phyloP scores from a whole-genome alignment of 306 rosid species.

The Casuarina glauca region DNA sequence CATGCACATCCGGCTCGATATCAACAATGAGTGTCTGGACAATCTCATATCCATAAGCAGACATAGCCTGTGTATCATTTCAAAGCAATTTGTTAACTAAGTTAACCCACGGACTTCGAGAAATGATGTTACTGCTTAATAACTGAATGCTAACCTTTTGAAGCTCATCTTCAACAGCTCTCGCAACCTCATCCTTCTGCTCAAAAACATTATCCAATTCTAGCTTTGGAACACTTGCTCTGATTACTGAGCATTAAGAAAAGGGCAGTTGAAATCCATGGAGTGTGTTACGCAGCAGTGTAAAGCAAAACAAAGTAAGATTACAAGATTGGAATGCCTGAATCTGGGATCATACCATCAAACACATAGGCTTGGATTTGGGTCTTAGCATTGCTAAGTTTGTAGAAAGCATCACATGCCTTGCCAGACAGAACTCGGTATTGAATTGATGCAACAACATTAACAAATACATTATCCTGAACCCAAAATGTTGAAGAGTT shows the following conservation, averaged over 20 bases:
- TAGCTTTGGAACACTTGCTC: slow-evolving; percentile 65
- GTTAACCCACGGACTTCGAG: not conserved
- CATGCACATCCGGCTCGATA: slow-evolving; percentile 55
- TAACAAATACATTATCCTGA: slow-evolving; percentile 74
- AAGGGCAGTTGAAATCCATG: not conserved
- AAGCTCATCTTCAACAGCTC: slow-evolving; percentile 64
- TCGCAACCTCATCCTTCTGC: slow-evolving; percentile 70
- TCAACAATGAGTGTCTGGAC: slow-evolving; percentile 73
- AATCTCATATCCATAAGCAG: slow-evolving; percentile 61
- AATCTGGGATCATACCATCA: slow-evolving; percentile 46
- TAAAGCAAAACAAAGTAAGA: not conserved
- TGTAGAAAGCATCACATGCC: slow-evolving; percentile 69
- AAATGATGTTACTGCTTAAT: not conserved
- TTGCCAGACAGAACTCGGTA: slow-evolving; percentile 56
- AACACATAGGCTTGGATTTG: slow-evolving; percentile 76
- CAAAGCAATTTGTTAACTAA: not conserved
- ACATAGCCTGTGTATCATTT: slow-evolving; percentile 54
- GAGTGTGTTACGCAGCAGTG: not conserved
- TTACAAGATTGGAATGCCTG: not conserved
- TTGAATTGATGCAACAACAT: slow-evolving; percentile 64
- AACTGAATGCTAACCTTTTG: slow-evolving; percentile 47
- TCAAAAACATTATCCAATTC: slow-evolving; percentile 62
- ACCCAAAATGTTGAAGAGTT: not conserved
- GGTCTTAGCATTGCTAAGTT: slow-evolving; percentile 56
- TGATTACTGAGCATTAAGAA: slow-evolving; percentile 45